Conservation (phyloP, 352 stramenopile genomes). For the Halophytophthora polymorphica region DNA sequence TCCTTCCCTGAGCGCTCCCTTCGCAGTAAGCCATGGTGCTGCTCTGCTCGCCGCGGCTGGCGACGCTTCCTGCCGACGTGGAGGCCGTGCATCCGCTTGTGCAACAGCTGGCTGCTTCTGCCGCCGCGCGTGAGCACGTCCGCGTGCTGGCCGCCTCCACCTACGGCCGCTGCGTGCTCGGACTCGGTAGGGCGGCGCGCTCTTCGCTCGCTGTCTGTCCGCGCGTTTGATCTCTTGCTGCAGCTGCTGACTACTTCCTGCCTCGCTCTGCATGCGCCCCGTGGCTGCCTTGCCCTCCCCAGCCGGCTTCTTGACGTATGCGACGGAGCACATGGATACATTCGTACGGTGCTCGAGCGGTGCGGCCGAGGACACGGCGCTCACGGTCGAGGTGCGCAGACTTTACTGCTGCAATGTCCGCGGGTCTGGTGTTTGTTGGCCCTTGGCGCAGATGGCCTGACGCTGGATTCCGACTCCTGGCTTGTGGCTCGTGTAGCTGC, state of each 20-base stretch:
- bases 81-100: constrained; percentile 25
- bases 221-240: not conserved
- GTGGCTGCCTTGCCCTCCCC: not conserved
- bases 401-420: no score
- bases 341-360: constrained; percentile 32
- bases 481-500: constrained; percentile 16
- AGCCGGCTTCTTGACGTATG: constrained; percentile 69
- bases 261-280: not conserved
- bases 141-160: constrained; percentile 28
- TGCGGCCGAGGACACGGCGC: constrained; percentile 25
- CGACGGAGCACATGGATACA: constrained; percentile 38
- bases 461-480: constrained; percentile 2
- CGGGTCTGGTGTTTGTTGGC: not conserved
- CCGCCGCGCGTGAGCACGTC: constrained; percentile 27
- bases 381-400: constrained; percentile 34
- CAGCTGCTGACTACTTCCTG: constrained; percentile 1
- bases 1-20: constrained; percentile 16
- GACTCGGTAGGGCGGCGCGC: constrained; percentile 40
- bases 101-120: constrained; percentile 15
- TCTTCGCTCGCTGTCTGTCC: not conserved
- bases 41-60: constrained; percentile 23
- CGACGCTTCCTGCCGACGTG: constrained; percentile 28
- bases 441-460: not conserved
- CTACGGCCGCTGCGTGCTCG: constrained; percentile 73
- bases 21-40: constrained; percentile 27